Evolutionary conservation across 2,329 filamentous ascomycete genomes (phyloP), one percentile per base, ranked within the genome.

Genomic region (Dactylellina haptotyla): DNA sequence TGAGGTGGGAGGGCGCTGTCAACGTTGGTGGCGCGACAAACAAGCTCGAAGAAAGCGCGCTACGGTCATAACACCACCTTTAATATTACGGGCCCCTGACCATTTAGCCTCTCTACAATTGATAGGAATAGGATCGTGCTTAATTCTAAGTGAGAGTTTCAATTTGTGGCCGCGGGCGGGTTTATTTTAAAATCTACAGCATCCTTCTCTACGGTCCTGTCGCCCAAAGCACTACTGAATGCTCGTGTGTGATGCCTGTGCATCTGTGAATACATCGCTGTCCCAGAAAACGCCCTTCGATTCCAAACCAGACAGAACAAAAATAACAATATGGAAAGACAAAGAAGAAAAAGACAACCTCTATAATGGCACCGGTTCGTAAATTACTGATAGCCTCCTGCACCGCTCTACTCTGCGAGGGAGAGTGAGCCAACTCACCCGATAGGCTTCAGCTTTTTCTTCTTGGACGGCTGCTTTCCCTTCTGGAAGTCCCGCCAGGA

Each of bases 401-500:
- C 5, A 18, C 23, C 20, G 14, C 18, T 41, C 18, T 5, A 4
- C 6, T 2, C 12, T 41, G 4, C 1, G 3, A 41, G 4, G 18
- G 12, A 41, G 37, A 16, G 14, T 41, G 37, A 16, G 18, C 2
- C 2, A 28, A 16, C 53, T 82, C 81, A 85, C 14, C 84, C 84
- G 62, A 85, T 76, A 9, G 83, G 82, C 81, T 85, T 85, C 78
- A 85, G 79, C 81, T 85, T 85, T 78, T 85, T 84, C 79, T 83
- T 83, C 79, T 84, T 84, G 81, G 83, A 84, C 81, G 86, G 88
- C 74, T 86, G 87, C 70, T 82, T 81, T 5, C 80, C 83, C 83
- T 96, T 95, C 80, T 95, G 89, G 79, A 96, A 99, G 76, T 93
- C 87, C 66, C 95, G 87, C 95, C 95, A 99, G 81, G 90, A 97